phyloP scores from a whole-genome alignment of 2,329 filamentous ascomycete species.

The Xylariaceae sp. region DNA sequence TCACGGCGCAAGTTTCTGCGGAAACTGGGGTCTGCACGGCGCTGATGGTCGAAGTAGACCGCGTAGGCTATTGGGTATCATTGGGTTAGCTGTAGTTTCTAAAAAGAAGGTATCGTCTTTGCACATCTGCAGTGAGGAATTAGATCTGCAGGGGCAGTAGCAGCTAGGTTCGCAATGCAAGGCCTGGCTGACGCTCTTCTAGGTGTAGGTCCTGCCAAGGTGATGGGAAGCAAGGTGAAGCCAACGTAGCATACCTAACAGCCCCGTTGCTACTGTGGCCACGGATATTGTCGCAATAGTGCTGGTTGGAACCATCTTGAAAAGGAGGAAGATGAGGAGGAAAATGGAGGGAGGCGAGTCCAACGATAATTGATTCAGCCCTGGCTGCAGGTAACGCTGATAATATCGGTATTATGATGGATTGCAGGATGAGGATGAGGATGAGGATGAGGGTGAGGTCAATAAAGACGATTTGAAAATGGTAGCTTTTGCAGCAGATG shows the following conservation, averaged over 20 bases:
- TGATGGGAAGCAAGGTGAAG: neutral
- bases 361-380: neutral
- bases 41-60: conserved; percentile 71
- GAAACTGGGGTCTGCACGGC: conserved; percentile 69
- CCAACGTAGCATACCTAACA: conserved; percentile 59
- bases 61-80: conserved; percentile 60
- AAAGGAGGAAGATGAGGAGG: neutral
- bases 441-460: no score
- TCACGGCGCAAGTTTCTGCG: conserved; percentile 73
- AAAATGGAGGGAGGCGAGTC: neutral
- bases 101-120: neutral
- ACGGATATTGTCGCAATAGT: conserved; percentile 66
- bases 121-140: neutral
- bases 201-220: no score
- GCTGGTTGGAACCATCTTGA: conserved; percentile 55
- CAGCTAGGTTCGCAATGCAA: neutral
- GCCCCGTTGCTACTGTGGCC: conserved; percentile 64
- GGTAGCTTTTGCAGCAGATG: conserved; percentile 1
- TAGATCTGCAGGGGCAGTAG: neutral
- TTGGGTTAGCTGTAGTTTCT: conserved; percentile 23
- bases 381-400: no score
- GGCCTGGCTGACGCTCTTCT: neutral
- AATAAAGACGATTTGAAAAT: neutral
- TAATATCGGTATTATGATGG: neutral
- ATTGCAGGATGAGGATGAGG: neutral